phyloP scores from a whole-genome alignment of 495 filamentous ascomycete genomes.

The Lasiosphaeriaceae sp. region DNA sequence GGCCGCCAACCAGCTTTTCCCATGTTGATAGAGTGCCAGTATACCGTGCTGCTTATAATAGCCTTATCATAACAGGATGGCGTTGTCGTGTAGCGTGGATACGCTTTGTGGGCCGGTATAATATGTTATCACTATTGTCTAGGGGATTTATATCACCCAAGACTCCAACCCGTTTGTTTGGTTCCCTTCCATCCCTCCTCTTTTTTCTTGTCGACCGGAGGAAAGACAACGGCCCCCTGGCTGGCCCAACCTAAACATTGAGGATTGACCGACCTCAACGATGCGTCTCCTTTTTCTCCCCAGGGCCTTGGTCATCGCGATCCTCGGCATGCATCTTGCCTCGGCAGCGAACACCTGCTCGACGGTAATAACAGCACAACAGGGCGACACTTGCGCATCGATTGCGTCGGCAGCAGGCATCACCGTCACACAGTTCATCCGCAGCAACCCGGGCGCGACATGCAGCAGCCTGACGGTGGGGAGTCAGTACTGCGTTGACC shows the following conservation, averaged over 20 bases:
- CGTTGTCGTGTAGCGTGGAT: too few species aligned
- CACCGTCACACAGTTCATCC: slow-evolving; percentile 17
- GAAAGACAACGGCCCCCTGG: not conserved
- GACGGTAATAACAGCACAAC: slow-evolving; percentile 2
- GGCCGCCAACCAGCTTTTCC: not conserved
- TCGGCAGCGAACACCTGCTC: not conserved
- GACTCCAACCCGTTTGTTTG: too few species aligned
- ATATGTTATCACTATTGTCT: too few species aligned
- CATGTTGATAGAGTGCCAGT: not conserved
- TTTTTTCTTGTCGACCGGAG: not conserved
- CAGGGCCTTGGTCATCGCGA: not conserved
- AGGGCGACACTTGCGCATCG: slow-evolving; percentile 17
- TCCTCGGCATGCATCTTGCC: not conserved
- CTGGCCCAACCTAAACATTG: not conserved
- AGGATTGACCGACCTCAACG: not conserved
- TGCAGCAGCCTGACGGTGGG: slow-evolving; percentile 8
- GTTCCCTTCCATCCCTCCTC: not conserved
- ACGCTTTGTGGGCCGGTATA: too few species aligned
- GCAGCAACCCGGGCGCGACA: slow-evolving; percentile 10
- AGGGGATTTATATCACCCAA: too few species aligned
- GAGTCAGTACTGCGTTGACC: slow-evolving; percentile 13
- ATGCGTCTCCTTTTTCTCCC: not conserved
- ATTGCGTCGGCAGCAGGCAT: slow-evolving; percentile 8
- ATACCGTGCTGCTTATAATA: not conserved
- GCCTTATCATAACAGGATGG: too few species aligned